Evolutionary conservation across 495 filamentous ascomycete species (phyloP).

Genomic region (Penicillium manginii): DNA sequence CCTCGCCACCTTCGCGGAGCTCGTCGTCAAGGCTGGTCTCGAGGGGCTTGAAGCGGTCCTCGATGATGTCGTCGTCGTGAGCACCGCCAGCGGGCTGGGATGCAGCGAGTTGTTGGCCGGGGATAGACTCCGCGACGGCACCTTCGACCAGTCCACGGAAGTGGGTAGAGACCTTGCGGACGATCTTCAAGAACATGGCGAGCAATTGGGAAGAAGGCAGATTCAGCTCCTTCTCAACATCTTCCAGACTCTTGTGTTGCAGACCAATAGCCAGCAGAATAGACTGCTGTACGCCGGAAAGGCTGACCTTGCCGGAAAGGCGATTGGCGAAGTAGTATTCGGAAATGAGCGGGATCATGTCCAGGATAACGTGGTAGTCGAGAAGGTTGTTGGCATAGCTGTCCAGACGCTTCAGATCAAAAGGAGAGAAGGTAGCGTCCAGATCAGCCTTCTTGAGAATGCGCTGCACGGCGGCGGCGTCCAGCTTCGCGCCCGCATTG

Average conservation of each 20-base stretch:
- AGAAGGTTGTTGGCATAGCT: conserved; percentile 95
- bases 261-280: conserved; percentile 88
- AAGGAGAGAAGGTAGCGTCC: conserved; percentile 78
- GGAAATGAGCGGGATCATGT: conserved; percentile 83
- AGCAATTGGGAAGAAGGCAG: conserved; percentile 79
- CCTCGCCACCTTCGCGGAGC: conserved; percentile 78
- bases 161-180: conserved; percentile 79
- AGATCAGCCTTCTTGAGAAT: conserved; percentile 71
- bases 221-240: conserved; percentile 77
- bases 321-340: conserved; percentile 80
- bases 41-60: conserved; percentile 67
- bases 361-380: conserved; percentile 96
- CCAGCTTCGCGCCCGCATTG: conserved; percentile 66
- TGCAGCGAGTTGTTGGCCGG: conserved; percentile 52
- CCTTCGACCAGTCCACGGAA: conserved; percentile 76
- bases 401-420: conserved; percentile 91
- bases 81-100: conserved; percentile 60
- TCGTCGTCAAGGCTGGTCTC: conserved; percentile 81
- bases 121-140: conserved; percentile 72
- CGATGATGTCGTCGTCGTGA: conserved; percentile 62
- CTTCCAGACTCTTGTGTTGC: conserved; percentile 83
- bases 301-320: conserved; percentile 63
- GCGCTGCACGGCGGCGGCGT: conserved; percentile 48
- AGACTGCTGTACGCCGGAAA: conserved; percentile 78
- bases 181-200: conserved; percentile 95